Evolutionary conservation across 495 filamentous ascomycete genomes (phyloP).

Genomic region (Chaetomium tenue): DNA sequence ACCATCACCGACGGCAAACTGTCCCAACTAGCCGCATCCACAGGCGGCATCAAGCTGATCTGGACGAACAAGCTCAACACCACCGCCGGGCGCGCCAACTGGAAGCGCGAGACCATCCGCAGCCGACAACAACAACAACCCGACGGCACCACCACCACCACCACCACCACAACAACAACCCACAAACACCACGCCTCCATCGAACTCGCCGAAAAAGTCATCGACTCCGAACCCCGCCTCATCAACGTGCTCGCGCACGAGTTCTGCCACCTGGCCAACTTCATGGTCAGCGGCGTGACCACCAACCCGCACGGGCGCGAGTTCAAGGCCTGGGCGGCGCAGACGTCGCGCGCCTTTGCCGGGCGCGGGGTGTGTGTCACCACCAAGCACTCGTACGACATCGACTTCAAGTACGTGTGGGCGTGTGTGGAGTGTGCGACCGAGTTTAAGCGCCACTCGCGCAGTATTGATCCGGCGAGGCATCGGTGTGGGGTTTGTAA

Average conservation of each 20-base stretch:
- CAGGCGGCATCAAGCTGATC: constrained; percentile 73
- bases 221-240: constrained; percentile 71
- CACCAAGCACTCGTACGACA: constrained; percentile 82
- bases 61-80: constrained; percentile 85
- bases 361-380: constrained; percentile 65
- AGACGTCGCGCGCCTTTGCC: constrained; percentile 39
- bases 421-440: constrained; percentile 64
- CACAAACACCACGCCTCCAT: constrained; percentile 70
- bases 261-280: constrained; percentile 90
- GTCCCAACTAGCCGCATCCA: constrained; percentile 53
- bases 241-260: constrained; percentile 89
- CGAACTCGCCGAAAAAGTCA: constrained; percentile 84
- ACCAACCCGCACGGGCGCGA: constrained; percentile 75
- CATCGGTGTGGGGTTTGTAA: constrained; percentile 71
- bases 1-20: constrained; percentile 64
- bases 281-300: constrained; percentile 68
- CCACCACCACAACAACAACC: constrained; percentile 6
- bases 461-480: constrained; percentile 66
- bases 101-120: constrained; percentile 62
- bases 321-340: constrained; percentile 71
- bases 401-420: constrained; percentile 90
- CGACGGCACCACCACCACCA: constrained; percentile 14
- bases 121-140: constrained; percentile 10
- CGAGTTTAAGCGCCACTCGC: constrained; percentile 76
- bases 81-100: constrained; percentile 84